Conservation (phyloP, 352 stramenopile genomes). For the Globisporangium mamillatum region DNA sequence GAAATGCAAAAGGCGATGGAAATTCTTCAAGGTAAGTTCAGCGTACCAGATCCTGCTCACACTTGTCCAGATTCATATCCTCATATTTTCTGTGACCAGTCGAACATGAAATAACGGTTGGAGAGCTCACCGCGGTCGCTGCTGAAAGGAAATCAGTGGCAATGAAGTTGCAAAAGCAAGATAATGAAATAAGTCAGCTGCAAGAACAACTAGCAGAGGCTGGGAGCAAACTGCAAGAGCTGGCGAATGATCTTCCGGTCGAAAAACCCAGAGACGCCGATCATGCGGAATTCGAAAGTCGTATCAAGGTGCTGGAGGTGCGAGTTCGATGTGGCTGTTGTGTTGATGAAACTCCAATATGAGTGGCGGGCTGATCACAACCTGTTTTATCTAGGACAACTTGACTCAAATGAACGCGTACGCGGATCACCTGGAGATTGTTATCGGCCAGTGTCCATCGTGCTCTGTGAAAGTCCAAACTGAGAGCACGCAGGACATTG, state of each 20-base stretch:
- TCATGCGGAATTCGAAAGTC: conserved; percentile 26
- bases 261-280: conserved; percentile 24
- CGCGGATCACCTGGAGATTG: conserved; percentile 70
- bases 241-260: conserved; percentile 7
- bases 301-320: conserved; percentile 72
- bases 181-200: conserved; percentile 38
- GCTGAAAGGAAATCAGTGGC: conserved; percentile 9
- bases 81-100: conserved; percentile 18
- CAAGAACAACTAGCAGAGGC: conserved; percentile 25
- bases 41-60: too few relatives aligned
- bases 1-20: conserved; percentile 11
- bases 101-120: conserved; percentile 26
- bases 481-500: conserved; percentile 54
- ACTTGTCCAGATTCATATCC: not conserved
- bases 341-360: not conserved
- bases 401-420: conserved; percentile 77
- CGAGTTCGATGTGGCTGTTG: not conserved
- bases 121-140: conserved; percentile 19
- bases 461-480: conserved; percentile 73
- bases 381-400: conserved; percentile 44
- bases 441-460: conserved; percentile 66
- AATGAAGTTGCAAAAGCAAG: conserved; percentile 26
- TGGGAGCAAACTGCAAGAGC: conserved; percentile 19
- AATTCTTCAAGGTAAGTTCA: conserved; percentile 12
- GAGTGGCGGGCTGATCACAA: conserved; percentile 3